A percentile compares a stretch with the other conserved stretches of the same genome.
phyloP scores from a whole-genome alignment of 352 stramenopile species.

The Pythium aquatile region DNA sequence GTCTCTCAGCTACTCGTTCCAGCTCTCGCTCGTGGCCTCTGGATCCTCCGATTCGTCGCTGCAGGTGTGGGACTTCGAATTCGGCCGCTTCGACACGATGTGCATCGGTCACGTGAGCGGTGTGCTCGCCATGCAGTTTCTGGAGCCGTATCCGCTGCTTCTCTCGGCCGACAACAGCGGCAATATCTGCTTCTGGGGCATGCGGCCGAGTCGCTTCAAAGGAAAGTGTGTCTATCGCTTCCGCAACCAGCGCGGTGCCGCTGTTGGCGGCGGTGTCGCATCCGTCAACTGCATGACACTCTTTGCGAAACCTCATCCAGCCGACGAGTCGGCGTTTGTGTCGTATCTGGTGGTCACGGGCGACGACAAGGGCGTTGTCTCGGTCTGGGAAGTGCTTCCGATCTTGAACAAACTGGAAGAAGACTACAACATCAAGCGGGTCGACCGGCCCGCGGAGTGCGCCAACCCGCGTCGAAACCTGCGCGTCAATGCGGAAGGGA shows the following conservation, averaged over 20 bases:
- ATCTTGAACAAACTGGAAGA: slow-evolving; percentile 56
- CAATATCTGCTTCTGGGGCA: slow-evolving; percentile 77
- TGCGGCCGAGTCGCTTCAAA: slow-evolving; percentile 61
- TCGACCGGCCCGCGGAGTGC: slow-evolving; percentile 64
- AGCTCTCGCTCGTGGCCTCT: slow-evolving; percentile 76
- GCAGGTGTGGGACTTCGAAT: slow-evolving; percentile 89
- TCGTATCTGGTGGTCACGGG: slow-evolving; percentile 62
- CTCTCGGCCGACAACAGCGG: slow-evolving; percentile 65
- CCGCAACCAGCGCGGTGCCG: slow-evolving; percentile 44
- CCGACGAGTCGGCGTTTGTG: slow-evolving; percentile 29
- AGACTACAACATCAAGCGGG: slow-evolving; percentile 38
- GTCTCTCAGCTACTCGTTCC: slow-evolving; percentile 66
- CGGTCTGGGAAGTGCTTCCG: slow-evolving; percentile 68
- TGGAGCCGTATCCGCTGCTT: slow-evolving; percentile 73
- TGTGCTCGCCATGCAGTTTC: slow-evolving; percentile 61
- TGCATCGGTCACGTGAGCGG: slow-evolving; percentile 74
- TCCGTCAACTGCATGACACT: slow-evolving; percentile 49
- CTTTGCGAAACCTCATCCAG: slow-evolving; percentile 23
- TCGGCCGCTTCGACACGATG: slow-evolving; percentile 70
- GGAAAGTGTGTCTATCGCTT: slow-evolving; percentile 78
- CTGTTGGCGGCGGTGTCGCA: slow-evolving; percentile 34
- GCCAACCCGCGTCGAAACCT: slow-evolving; percentile 71
- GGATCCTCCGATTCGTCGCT: slow-evolving; percentile 68
- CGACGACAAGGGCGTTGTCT: slow-evolving; percentile 77
- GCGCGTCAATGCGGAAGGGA: slow-evolving; percentile 60